phyloP scores from a whole-genome alignment of 2,329 filamentous ascomycete species.

The Fusarium avenaceum region DNA sequence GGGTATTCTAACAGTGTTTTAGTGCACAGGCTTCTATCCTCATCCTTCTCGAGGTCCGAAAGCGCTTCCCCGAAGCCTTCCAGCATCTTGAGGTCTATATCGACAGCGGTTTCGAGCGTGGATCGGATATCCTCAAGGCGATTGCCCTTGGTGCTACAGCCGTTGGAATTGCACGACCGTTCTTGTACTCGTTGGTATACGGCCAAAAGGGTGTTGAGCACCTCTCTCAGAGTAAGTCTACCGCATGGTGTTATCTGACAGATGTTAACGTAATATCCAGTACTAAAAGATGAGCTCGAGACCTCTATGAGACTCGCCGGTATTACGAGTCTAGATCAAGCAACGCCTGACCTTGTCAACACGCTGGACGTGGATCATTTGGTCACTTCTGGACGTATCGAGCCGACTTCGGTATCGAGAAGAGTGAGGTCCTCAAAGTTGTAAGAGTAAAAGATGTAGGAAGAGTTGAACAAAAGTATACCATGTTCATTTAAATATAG shows the following conservation, averaged over 20 bases:
- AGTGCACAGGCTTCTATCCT: constrained; percentile 62
- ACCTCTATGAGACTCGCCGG: constrained; percentile 51
- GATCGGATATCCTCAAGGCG: constrained; percentile 68
- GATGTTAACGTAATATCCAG: constrained; percentile 15
- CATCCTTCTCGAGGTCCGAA: constrained; percentile 66
- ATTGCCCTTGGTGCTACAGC: constrained; percentile 66
- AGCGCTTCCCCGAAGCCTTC: constrained; percentile 63
- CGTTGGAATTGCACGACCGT: constrained; percentile 66
- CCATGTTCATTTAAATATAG: background rate
- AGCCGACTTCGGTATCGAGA: constrained; percentile 7
- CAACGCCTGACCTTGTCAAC: constrained; percentile 49
- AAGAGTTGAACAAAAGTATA: background rate
- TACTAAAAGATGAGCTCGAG: constrained; percentile 52
- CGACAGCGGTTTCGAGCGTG: constrained; percentile 66
- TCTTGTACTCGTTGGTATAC: constrained; percentile 66
- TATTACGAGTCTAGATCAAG: constrained; percentile 49
- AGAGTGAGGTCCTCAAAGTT: constrained; percentile 34
- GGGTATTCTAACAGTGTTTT: background rate
- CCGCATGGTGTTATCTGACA: fast-evolving
- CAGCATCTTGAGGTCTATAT: constrained; percentile 65
- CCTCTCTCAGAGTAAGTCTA: constrained; percentile 65
- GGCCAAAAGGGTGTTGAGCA: constrained; percentile 68
- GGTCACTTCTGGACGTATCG: constrained; percentile 43
- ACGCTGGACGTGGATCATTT: constrained; percentile 52
- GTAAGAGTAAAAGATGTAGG: background rate